Evolutionary conservation across 2,329 filamentous ascomycete genomes (phyloP), one percentile per base, ranked within the genome.

Genomic region (Whalleya microplaca): DNA sequence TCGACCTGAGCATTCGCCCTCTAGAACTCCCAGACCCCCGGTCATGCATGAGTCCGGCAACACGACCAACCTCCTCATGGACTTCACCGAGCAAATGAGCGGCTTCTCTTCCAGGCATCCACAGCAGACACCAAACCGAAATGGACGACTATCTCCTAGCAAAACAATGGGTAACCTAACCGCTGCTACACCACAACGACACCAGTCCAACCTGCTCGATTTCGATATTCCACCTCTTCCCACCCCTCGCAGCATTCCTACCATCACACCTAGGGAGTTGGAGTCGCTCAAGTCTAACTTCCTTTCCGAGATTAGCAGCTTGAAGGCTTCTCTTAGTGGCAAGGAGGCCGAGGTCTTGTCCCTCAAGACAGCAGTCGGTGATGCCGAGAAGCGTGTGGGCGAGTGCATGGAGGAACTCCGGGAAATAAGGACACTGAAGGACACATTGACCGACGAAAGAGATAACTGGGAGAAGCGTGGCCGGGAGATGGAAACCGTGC

Each of bases 181-280:
- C 5, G 64, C 69, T 14, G 73, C 72, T 5, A 84, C 84, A 0
- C 83, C 84, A 2, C 75, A 77, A 51, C 78, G 78, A 19, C 76
- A 73, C 45, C 86, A 90, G 64, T 80, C 86, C 32, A 91, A 89
- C 67, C 82, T 95, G 43, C 84, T 96, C 45, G 92, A 96, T 73
- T 95, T 96, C 70, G 95, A 98, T 67, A 89, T 98, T 9, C 92
- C 93, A n/a, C 92, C 94, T 0, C 87, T 92, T 64, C 92, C 94
- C 1, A 98, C 95, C 0, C 95, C 95, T 14, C 87, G 94, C 59
- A 96, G 92, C 53, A 84, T 98, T 40, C 95, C 95, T 0, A 91
- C 89, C 8, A 89, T 98, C 64, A 96, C 93, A 1, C 91, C 95
- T 1, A 87, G 95, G 32, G 95, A 99, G 75, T 80, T 98, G 2